phyloP scores from a whole-genome alignment of 2,329 filamentous ascomycete species.

The Saccharata proteae region DNA sequence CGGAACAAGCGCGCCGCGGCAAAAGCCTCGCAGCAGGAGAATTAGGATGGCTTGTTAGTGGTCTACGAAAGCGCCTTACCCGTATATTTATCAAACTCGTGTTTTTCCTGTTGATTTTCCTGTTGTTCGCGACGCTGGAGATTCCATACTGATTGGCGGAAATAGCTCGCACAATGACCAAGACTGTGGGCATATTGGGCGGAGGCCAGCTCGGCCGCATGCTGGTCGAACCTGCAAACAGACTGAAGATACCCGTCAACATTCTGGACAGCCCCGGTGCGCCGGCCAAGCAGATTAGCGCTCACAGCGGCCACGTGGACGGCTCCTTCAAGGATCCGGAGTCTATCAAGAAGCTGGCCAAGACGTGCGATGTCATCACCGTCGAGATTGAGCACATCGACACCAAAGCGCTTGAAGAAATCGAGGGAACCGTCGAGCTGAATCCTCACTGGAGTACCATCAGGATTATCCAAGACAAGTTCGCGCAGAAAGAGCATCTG shows the following conservation, averaged over 20 bases:
- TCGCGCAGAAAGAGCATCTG: slow-evolving; percentile 73
- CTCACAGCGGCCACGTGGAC: slow-evolving; percentile 59
- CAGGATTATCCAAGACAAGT: slow-evolving; percentile 88
- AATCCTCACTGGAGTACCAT: slow-evolving; percentile 79
- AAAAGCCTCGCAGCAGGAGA: too few relatives aligned
- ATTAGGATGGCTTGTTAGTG: too few relatives aligned
- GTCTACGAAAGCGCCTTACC: too few relatives aligned
- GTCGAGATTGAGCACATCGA: slow-evolving; percentile 95
- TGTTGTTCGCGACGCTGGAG: too few relatives aligned
- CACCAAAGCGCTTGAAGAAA: slow-evolving; percentile 76
- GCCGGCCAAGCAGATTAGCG: slow-evolving; percentile 77
- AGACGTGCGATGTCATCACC: slow-evolving; percentile 66
- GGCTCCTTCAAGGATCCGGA: slow-evolving; percentile 80
- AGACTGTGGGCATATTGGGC: slow-evolving; percentile 26
- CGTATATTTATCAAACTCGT: too few relatives aligned
- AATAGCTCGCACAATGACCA: too few relatives aligned
- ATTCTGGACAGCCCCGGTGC: slow-evolving; percentile 66
- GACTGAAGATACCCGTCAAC: slow-evolving; percentile 65
- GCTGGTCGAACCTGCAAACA: slow-evolving; percentile 78
- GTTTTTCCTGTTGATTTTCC: too few relatives aligned
- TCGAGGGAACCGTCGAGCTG: slow-evolving; percentile 53
- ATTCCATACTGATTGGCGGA: too few relatives aligned
- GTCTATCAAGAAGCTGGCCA: slow-evolving; percentile 69
- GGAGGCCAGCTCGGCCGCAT: slow-evolving; percentile 67
- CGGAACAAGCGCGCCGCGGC: too few relatives aligned